Percentiles rank a stretch among this genome's conserved stretches.
These are phyloP conservation scores for Lasiosphaeria hispida DNA, from an alignment of 495 filamentous ascomycete genomes.

Conservation along the genomic window DNA sequence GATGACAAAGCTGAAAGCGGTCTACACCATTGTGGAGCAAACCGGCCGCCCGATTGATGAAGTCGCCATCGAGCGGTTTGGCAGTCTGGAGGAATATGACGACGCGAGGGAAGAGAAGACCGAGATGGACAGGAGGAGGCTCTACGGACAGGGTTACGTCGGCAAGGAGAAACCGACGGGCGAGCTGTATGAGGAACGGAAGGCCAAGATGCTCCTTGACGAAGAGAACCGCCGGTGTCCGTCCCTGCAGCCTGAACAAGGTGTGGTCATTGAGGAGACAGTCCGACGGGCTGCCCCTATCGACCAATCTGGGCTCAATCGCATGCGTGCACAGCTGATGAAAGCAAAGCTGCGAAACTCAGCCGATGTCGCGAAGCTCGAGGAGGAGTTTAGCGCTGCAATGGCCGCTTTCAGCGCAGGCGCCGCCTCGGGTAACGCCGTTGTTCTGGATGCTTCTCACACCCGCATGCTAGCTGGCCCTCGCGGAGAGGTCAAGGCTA, in stretches of 20 bases:
- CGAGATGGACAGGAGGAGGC: constrained; percentile 80
- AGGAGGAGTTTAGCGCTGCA: constrained; percentile 78
- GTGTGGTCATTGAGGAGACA: constrained; percentile 42
- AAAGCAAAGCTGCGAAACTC: constrained; percentile 82
- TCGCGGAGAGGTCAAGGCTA: constrained; percentile 70
- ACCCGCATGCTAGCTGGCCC: constrained; percentile 80
- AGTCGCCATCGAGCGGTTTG: constrained; percentile 77
- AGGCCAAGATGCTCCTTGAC: constrained; percentile 22
- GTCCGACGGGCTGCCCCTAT: constrained; percentile 47
- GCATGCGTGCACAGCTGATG: constrained; percentile 87
- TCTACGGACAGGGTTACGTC: constrained; percentile 83
- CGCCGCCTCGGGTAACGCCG: constrained; percentile 58
- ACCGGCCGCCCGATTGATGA: constrained; percentile 69
- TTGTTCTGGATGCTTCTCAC: constrained; percentile 84
- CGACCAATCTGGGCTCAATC: constrained; percentile 79
- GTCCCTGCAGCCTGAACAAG: constrained; percentile 38
- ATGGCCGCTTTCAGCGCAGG: constrained; percentile 50
- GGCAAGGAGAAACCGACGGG: constrained; percentile 87
- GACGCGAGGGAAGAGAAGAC: constrained; percentile 91
- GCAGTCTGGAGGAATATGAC: constrained; percentile 78
- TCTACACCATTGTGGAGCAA: constrained; percentile 78
- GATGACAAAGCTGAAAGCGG: constrained; percentile 87
- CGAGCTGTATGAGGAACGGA: constrained; percentile 75
- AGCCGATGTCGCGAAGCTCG: constrained; percentile 71
- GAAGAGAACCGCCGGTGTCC: constrained; percentile 2